phyloP scores from a whole-genome alignment of 139 green algal genomes.

The Zygnema cylindricum region DNA sequence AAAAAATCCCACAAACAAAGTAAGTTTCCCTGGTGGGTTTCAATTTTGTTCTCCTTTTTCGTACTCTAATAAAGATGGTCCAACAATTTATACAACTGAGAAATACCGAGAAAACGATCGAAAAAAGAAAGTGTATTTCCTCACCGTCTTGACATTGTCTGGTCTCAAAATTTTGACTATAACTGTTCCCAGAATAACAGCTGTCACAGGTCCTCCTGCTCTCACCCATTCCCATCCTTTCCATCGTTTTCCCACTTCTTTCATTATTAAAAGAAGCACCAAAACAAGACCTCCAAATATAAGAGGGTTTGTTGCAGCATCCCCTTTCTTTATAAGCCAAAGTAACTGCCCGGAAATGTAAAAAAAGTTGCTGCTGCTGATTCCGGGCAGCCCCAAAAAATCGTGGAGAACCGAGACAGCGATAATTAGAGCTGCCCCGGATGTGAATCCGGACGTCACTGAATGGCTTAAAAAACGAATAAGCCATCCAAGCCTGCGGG shows the following conservation, averaged over 20 bases:
- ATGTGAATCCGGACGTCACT: conserved; percentile 87
- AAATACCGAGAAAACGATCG: too few relatives aligned
- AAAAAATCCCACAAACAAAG: background rate
- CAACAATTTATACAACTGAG: too few relatives aligned
- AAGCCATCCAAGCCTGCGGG: conserved; percentile 81
- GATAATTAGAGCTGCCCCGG: conserved; percentile 85
- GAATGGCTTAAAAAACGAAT: conserved; percentile 85
- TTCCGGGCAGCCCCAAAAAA: conserved; percentile 1
- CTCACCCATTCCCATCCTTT: background rate
- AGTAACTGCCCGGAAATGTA: background rate
- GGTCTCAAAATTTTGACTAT: background rate
- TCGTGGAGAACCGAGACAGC: conserved; percentile 15
- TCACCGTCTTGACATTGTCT: background rate
- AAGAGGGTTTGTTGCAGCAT: background rate
- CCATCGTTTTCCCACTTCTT: conserved; percentile 17
- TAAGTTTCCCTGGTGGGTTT: too few relatives aligned
- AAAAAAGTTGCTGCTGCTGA: background rate
- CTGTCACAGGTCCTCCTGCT: conserved; percentile 3
- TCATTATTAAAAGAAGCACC: conserved; percentile 20
- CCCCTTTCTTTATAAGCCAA: background rate
- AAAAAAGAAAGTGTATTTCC: too few relatives aligned
- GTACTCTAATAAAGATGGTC: too few relatives aligned
- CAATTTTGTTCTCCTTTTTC: too few relatives aligned
- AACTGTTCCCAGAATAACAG: background rate
- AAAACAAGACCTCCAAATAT: background rate